Base-by-base conservation (phyloP, 1,139 yeast genomes). In the Scheffersomyces titani region DNA sequence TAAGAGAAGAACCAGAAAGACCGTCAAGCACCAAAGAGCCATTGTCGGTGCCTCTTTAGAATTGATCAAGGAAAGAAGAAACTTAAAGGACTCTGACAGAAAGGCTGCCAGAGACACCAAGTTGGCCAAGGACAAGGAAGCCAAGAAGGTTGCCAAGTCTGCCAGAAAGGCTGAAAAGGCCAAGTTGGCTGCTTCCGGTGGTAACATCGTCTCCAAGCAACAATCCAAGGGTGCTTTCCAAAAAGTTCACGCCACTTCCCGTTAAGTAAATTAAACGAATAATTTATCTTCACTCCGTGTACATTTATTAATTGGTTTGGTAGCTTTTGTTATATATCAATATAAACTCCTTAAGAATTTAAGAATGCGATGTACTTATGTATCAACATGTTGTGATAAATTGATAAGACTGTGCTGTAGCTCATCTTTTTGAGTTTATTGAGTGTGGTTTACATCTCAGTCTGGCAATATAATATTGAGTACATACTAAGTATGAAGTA, bases 31-130 rank as follows among this genome's bases (percentile, higher is more conserved):
- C 83, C 98, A 93, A 86, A 94, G 99, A 89, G 97, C 97, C 68
- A 89, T 94, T 78, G 98, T 93, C 71, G 99, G 99, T 88, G 99
- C 98, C 78, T 90, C 98, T 75, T 87, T 94, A 75, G 99, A 94
- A 71, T 90, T 92, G 80, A 94, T 94, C 85, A 92, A 91, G 86
- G 97, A 94, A 87, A 92, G 97, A 89, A 92, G 98, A 85, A 75
- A 90, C 72, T 85, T 87, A 80, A 91, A 93, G 85, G 97, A 99
- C 79, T 94, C 93, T 81, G 94, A 89, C 77, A 96, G 98, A 88
- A 91, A 92, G 88, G 97, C 97, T 74, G 90, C 93, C 76, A 94
- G 98, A 88, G 96, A 92, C 65, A 89, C 87, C 78, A 92, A 93
- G 81, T 83, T 88, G 76, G 88, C 88, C 76, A 89, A 87, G 81